Conservation (phyloP, 768 basidiomycete genomes). For the Phaeotremella skinneri region DNA sequence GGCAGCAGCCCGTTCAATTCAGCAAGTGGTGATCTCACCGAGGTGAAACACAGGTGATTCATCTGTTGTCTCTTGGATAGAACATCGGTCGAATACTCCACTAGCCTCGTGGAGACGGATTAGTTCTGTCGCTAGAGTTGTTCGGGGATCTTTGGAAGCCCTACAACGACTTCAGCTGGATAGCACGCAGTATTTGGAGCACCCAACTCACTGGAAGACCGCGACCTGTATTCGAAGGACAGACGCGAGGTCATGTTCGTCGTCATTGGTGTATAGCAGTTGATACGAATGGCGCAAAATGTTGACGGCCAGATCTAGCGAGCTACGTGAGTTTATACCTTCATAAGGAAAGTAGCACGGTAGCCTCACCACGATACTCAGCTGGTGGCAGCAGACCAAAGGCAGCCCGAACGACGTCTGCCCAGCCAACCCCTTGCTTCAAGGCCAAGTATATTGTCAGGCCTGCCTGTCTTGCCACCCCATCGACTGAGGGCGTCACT, state of each 20-base stretch:
- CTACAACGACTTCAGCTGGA: constrained; percentile 7
- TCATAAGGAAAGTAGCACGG: not conserved
- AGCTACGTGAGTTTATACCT: not conserved
- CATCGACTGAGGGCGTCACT: not conserved
- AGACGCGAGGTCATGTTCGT: not conserved
- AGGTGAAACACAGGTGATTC: constrained; percentile 24
- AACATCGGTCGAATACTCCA: constrained; percentile 22
- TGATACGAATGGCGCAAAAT: constrained; percentile 4
- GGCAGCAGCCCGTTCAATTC: not conserved
- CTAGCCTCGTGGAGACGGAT: constrained; percentile 27
- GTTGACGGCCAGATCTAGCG: not conserved
- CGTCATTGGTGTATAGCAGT: not conserved
- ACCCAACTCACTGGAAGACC: constrained; percentile 8
- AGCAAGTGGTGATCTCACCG: constrained; percentile 18
- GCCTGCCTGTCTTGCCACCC: constrained; percentile 17
- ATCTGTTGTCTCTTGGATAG: constrained; percentile 12
- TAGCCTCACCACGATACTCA: constrained; percentile 18
- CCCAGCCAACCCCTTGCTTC: constrained; percentile 24
- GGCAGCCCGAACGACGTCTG: constrained; percentile 26
- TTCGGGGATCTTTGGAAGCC: constrained; percentile 11
- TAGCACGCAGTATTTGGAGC: not conserved
- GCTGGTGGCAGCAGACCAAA: constrained; percentile 4
- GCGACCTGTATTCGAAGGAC: constrained; percentile 18
- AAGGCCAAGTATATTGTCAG: constrained; percentile 25
- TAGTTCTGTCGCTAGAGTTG: constrained; percentile 24